Conservation (phyloP, 495 filamentous ascomycete species). For the Tuber calosporum region DNA sequence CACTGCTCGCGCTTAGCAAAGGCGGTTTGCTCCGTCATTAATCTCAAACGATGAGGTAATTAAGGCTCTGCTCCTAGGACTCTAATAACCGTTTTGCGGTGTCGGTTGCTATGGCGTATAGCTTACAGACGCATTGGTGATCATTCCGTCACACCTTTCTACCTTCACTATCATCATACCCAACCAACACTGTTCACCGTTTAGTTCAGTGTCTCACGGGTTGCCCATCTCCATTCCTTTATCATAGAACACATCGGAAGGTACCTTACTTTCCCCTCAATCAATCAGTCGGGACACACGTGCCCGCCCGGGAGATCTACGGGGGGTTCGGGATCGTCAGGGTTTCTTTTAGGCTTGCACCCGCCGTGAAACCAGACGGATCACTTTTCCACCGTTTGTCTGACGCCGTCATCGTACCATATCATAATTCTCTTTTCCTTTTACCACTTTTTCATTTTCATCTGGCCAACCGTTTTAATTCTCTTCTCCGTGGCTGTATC, state of each 20-base stretch:
- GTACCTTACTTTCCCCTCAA: background rate
- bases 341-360: background rate
- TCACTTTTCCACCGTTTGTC: background rate
- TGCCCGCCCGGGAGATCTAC: background rate
- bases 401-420: background rate
- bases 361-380: background rate
- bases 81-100: background rate
- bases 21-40: background rate
- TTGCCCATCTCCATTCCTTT: background rate
- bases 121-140: conserved; percentile 1
- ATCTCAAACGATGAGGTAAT: background rate
- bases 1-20: background rate
- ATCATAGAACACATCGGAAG: background rate
- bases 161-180: background rate
- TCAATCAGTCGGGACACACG: background rate
- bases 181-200: background rate
- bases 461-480: background rate
- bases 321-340: background rate
- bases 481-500: background rate
- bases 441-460: background rate
- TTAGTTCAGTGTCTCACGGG: background rate
- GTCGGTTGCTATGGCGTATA: background rate
- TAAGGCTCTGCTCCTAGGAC: background rate
- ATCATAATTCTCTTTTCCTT: background rate
- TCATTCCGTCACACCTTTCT: background rate